Evolutionary conservation across 345 rosid species (phyloP).

Genomic region (Aurinia saxatilis): DNA sequence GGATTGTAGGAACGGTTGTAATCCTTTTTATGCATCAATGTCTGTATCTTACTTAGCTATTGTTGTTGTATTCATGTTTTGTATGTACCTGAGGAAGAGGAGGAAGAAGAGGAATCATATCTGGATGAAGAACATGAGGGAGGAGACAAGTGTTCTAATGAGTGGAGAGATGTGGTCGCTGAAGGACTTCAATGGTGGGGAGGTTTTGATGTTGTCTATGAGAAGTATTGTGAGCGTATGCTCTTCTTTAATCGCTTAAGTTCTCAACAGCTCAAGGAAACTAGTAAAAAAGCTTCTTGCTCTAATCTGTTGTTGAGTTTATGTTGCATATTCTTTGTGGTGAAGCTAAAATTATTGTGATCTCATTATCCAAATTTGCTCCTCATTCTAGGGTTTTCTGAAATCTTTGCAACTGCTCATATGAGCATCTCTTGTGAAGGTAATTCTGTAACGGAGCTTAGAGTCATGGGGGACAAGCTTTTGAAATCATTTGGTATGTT

Average conservation of each 20-base stretch:
- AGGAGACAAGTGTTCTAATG: conserved; percentile 54
- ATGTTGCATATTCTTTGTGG: too few relatives aligned
- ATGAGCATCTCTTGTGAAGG: conserved; percentile 57
- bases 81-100: conserved; percentile 84
- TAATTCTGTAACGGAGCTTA: conserved; percentile 64
- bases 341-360: too few relatives aligned
- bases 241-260: too few relatives aligned
- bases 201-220: conserved; percentile 85
- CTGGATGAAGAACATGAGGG: conserved; percentile 38
- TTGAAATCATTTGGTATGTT: conserved; percentile 42
- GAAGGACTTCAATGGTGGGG: too few relatives aligned
- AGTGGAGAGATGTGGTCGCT: conserved; percentile 95
- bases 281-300: too few relatives aligned
- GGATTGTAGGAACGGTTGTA: too few relatives aligned
- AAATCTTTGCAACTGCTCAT: conserved; percentile 47
- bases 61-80: too few relatives aligned
- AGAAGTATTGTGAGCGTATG: too few relatives aligned
- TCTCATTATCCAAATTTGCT: conserved; percentile 8
- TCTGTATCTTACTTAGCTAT: too few relatives aligned
- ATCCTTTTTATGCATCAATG: too few relatives aligned
- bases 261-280: too few relatives aligned
- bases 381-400: conserved; percentile 16
- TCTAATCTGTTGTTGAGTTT: too few relatives aligned
- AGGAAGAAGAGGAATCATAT: conserved; percentile 59
- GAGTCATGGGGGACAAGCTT: conserved; percentile 69